Evolutionary conservation across 2,329 filamentous ascomycete species (phyloP).

Genomic region (Venturia aucupariae): DNA sequence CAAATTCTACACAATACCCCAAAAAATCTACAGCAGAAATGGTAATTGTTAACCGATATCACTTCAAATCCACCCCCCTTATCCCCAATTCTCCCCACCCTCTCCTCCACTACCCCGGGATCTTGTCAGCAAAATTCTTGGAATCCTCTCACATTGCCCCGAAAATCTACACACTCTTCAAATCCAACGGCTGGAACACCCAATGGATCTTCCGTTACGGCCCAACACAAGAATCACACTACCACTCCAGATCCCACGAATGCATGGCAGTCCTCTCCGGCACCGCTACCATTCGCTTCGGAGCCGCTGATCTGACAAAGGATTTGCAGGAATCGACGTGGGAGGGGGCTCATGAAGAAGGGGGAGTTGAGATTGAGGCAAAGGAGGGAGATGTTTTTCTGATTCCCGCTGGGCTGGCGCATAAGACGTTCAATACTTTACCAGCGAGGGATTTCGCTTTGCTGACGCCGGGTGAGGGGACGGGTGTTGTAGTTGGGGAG

Average conservation of each 20-base stretch:
- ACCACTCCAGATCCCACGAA: conserved; percentile 49
- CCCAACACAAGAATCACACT: conserved; percentile 46
- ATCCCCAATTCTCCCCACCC: conserved; percentile 35
- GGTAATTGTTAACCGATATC: conserved; percentile 2
- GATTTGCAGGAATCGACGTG: conserved; percentile 34
- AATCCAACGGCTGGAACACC: conserved; percentile 42
- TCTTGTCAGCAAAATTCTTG: conserved; percentile 25
- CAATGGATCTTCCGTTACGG: conserved; percentile 52
- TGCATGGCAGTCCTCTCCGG: conserved; percentile 49
- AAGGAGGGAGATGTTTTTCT: conserved; percentile 49
- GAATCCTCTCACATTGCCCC: conserved; percentile 21
- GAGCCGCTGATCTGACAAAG: conserved; percentile 39
- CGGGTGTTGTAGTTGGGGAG: conserved; percentile 21
- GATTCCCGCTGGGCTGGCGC: conserved; percentile 46
- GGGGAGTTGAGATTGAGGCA: conserved; percentile 40
- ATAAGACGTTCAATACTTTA: conserved; percentile 42
- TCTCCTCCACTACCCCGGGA: conserved; percentile 43
- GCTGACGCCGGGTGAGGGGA: conserved; percentile 37
- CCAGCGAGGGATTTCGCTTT: conserved; percentile 32
- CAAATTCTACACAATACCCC: background rate
- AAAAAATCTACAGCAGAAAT: background rate
- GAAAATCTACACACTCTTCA: conserved; percentile 37
- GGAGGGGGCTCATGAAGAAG: conserved; percentile 31
- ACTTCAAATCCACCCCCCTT: conserved; percentile 9
- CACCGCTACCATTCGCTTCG: conserved; percentile 44